Evolutionary conservation across 2,329 filamentous ascomycete genomes (phyloP).

Genomic region (Fusarium duplospermum): DNA sequence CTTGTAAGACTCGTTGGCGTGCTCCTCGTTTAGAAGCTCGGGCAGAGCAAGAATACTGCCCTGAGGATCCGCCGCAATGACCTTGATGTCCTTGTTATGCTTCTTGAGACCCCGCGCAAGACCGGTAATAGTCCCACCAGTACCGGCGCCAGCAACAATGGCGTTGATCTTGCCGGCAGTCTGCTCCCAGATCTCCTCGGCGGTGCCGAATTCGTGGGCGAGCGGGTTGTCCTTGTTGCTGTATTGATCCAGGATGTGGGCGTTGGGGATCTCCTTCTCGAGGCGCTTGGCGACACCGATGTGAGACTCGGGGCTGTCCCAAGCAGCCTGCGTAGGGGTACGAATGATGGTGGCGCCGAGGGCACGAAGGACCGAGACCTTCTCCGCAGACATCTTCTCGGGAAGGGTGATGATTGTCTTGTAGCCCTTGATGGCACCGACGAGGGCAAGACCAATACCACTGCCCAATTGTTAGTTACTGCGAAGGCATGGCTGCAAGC

Average conservation of each 20-base stretch:
- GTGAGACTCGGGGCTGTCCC: constrained; percentile 92
- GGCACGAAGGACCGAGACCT: constrained; percentile 91
- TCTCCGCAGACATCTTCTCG: constrained; percentile 98
- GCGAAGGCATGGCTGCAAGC: not conserved
- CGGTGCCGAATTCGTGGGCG: constrained; percentile 92
- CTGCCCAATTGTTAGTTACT: constrained; percentile 40
- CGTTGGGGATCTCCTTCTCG: constrained; percentile 93
- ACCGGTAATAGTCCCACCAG: constrained; percentile 92
- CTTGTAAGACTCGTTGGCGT: constrained; percentile 87
- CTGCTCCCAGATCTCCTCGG: constrained; percentile 94
- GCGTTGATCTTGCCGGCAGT: constrained; percentile 83
- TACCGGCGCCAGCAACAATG: constrained; percentile 90
- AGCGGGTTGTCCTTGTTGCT: constrained; percentile 88
- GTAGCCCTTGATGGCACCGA: constrained; percentile 95
- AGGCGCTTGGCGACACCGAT: constrained; percentile 81
- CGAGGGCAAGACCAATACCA: constrained; percentile 91
- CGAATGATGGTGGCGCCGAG: constrained; percentile 96
- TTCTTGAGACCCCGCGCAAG: constrained; percentile 85
- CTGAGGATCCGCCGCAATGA: constrained; percentile 90
- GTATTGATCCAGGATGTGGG: constrained; percentile 96
- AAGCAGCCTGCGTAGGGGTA: constrained; percentile 93
- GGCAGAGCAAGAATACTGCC: constrained; percentile 91
- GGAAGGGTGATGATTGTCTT: constrained; percentile 97
- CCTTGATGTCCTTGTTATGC: constrained; percentile 84
- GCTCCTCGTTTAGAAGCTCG: constrained; percentile 78